A percentile compares a stretch with the other conserved stretches of the same genome.
phyloP scores from a whole-genome alignment of 2,329 filamentous ascomycete genomes.

The Calonectria pseudoreteaudii region DNA sequence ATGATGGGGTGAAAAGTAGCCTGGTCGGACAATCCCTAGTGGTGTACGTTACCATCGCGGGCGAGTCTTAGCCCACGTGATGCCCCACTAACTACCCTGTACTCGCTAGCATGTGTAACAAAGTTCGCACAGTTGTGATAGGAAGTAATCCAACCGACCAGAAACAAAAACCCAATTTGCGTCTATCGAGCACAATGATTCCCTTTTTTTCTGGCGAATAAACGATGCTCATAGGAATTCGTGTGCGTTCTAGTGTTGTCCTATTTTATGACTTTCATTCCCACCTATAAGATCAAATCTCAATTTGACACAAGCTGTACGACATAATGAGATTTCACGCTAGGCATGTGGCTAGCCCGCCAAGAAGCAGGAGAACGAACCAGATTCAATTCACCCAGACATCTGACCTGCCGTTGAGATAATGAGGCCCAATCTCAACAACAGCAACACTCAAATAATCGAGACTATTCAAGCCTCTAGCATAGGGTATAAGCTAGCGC shows the following conservation, averaged over 20 bases:
- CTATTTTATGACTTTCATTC: not conserved
- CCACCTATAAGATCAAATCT: not conserved
- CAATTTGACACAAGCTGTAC: constrained; percentile 49
- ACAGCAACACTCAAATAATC: constrained; percentile 60
- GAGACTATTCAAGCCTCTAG: constrained; percentile 56
- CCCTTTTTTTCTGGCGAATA: not conserved
- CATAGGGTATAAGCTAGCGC: constrained; percentile 64
- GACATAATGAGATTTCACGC: constrained; percentile 57
- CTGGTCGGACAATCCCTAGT: constrained; percentile 19
- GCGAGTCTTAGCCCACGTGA: constrained; percentile 19
- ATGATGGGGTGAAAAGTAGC: constrained; percentile 17
- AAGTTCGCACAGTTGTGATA: not conserved
- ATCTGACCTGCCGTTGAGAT: constrained; percentile 66
- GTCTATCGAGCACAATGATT: not conserved
- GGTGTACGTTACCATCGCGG: constrained; percentile 22
- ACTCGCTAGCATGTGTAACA: not conserved
- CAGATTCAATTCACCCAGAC: constrained; percentile 69
- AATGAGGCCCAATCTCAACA: constrained; percentile 62
- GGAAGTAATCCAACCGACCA: not conserved
- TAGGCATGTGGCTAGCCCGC: constrained; percentile 65
- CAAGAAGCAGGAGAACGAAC: constrained; percentile 69
- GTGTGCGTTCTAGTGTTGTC: not conserved
- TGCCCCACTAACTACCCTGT: constrained; percentile 19
- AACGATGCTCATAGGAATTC: not conserved
- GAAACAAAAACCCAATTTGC: not conserved